Percentiles rank a stretch among this genome's conserved stretches.
Evolutionary conservation across 2,329 filamentous ascomycete species (phyloP).

Genomic region (Apiospora arundinis): DNA sequence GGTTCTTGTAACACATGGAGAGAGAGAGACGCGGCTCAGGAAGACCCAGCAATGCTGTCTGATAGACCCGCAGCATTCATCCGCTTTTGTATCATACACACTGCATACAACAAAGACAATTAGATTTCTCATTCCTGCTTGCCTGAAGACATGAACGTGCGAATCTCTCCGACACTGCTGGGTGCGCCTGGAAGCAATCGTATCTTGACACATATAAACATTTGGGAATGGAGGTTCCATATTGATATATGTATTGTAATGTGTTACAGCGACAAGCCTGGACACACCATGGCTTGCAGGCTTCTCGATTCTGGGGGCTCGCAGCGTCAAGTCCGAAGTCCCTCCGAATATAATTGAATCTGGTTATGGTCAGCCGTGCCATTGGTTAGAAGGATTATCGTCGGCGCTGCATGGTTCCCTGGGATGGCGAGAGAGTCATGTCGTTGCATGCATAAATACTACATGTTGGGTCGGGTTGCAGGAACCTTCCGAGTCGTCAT

Average conservation of each 20-base stretch:
- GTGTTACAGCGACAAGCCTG: not conserved
- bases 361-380: not conserved
- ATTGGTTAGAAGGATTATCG: not conserved
- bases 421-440: not conserved
- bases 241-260: not conserved
- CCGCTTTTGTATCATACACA: conserved; percentile 39
- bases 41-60: conserved; percentile 26
- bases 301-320: not conserved
- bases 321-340: not conserved
- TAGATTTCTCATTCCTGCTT: conserved; percentile 12
- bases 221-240: not conserved
- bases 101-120: conserved; percentile 29
- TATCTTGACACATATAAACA: not conserved
- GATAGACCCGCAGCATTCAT: conserved; percentile 12
- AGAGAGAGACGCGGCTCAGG: conserved; percentile 33
- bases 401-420: not conserved
- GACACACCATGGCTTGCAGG: not conserved
- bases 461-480: not conserved
- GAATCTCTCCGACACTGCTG: not conserved
- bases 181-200: not conserved
- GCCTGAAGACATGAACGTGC: not conserved
- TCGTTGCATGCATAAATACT: not conserved
- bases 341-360: not conserved
- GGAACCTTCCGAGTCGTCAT: not conserved
- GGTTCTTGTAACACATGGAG: conserved; percentile 30